Conservation (phyloP, 2,329 filamentous ascomycete genomes). For the Pyrenophora seminiperda region DNA sequence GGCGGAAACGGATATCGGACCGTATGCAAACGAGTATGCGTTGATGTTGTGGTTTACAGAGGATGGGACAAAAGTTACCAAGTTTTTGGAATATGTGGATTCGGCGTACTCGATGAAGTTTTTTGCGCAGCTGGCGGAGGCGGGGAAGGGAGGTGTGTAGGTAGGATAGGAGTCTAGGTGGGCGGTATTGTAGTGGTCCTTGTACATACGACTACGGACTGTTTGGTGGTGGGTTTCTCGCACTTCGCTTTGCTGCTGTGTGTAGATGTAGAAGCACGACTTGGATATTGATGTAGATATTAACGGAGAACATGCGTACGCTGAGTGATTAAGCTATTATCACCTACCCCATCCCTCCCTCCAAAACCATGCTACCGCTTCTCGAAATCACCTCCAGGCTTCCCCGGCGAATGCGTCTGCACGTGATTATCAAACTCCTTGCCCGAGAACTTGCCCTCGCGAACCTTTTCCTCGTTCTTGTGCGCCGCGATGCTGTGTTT, state of each 20-base stretch:
- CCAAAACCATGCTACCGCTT: slow-evolving; percentile 14
- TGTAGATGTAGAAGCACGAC: neutral
- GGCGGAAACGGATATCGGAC: slow-evolving; percentile 3
- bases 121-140: slow-evolving; percentile 1
- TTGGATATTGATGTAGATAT: neutral
- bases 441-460: slow-evolving; percentile 31
- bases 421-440: slow-evolving; percentile 37
- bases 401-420: slow-evolving; percentile 22
- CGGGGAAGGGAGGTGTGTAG: too few species aligned
- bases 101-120: slow-evolving; percentile 7
- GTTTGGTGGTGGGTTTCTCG: neutral
- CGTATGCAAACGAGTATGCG: slow-evolving; percentile 5
- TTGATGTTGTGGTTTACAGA: slow-evolving; percentile 4
- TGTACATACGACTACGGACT: neutral
- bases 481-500: slow-evolving; percentile 35
- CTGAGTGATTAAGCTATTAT: neutral
- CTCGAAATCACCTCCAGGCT: slow-evolving; percentile 33
- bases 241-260: neutral
- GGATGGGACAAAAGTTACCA: slow-evolving; percentile 2
- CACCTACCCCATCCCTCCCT: neutral
- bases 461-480: slow-evolving; percentile 32
- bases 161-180: neutral
- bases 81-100: slow-evolving; percentile 5
- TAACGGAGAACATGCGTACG: neutral
- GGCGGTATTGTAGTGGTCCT: neutral